Conservation (phyloP, 2,329 filamentous ascomycete species). For the Botrytis medusae region DNA sequence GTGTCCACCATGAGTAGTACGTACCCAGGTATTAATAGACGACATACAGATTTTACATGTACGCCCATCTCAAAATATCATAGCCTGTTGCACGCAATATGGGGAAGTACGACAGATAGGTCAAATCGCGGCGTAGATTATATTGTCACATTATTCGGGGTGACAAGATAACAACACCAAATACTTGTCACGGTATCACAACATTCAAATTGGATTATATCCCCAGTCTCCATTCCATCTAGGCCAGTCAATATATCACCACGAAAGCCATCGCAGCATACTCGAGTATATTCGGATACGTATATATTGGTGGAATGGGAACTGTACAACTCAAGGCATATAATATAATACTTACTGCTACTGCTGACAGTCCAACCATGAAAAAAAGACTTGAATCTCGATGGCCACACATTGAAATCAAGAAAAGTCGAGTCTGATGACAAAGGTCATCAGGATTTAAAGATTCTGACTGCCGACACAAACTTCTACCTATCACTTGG, state of each 20-base stretch:
- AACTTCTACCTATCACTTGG: background rate
- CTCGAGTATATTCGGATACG: background rate
- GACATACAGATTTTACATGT: background rate
- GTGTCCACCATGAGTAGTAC: background rate
- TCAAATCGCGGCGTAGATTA: background rate
- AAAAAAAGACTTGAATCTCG: background rate
- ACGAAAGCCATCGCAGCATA: background rate
- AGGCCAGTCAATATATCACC: background rate
- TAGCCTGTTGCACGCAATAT: background rate
- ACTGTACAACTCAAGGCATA: background rate
- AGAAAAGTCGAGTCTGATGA: background rate
- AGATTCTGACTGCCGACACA: background rate
- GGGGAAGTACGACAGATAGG: background rate
- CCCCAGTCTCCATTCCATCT: background rate
- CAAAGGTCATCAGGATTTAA: background rate
- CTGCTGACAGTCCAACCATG: background rate
- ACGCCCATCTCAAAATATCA: background rate
- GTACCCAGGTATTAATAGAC: slow-evolving; percentile 2
- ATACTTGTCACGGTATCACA: background rate
- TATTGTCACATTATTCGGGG: background rate
- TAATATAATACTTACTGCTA: background rate
- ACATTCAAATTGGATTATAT: background rate
- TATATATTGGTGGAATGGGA: background rate
- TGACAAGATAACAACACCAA: background rate
- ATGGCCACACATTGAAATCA: background rate